Base-by-base conservation (phyloP, 805 yeast genomes). In the Ogataea kodamae region DNA sequence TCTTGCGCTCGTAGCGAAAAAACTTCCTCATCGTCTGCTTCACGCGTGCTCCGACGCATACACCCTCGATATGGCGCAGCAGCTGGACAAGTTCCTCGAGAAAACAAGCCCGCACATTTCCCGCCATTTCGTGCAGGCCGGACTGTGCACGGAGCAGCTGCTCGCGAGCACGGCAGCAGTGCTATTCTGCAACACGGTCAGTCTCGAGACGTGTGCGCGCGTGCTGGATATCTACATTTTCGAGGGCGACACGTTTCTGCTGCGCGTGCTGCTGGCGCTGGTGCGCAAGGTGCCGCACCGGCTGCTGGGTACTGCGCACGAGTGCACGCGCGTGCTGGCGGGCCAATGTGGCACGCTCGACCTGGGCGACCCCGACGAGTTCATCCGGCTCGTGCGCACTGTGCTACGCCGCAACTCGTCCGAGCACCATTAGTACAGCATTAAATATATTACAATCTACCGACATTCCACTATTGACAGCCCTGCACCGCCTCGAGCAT, bases 201-300 rank as follows among this genome's bases (percentile, higher is more conserved):
- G 64, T 9, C 55, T 73, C 28, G 79, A 77, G 20, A 54, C 68
- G 1, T 53, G 72, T 6, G 59, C 67, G 16, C 66, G 76, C 10
- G 44, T 81, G 5, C 47, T 81, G 40, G 89, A 81, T 50, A 61
- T 80, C 5, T 68, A 67, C 50, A 51, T 78, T 8, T 78, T 78
- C 50, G 86, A 79, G 50, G 78, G 80, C 6, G 83, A 75, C 44
- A 56, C 69, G 2, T 65, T 78, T 42, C 49, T 81, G 30, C 55
- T 76, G 25, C 65, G 81, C 13, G 65, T 70, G 8, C 61, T 72
- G 2, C 52, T 81, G n/a, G 82, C 76, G 0, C 51, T 78, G 9
- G 50, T 81, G 25, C 62, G 64, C 15, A 61, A 63, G 25, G 57
- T 74, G 12, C 72, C 70, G 28, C 72, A 66, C 37, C 71, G 70